Percentiles rank a stretch among this genome's conserved stretches.
These are phyloP conservation scores for Leucocoprinus sp. DNA, from an alignment of 768 basidiomycete genomes.

Conservation along the genomic window DNA sequence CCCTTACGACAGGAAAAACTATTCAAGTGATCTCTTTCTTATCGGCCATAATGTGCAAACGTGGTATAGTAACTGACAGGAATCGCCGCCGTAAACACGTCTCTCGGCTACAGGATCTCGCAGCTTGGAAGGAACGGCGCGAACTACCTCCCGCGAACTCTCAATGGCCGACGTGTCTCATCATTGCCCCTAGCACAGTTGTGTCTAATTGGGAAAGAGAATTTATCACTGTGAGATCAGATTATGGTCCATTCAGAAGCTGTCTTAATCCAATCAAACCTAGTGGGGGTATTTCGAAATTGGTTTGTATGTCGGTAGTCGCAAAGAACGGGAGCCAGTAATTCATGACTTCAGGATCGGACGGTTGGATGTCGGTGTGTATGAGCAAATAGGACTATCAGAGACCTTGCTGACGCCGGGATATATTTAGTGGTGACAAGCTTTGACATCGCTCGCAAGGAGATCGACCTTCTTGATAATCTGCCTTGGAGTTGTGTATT, in stretches of 20 bases:
- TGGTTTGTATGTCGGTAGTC: slow-evolving; percentile 54
- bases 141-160: slow-evolving; percentile 58
- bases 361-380: slow-evolving; percentile 74
- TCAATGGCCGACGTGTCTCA: slow-evolving; percentile 81
- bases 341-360: slow-evolving; percentile 73
- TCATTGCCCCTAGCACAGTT: slow-evolving; percentile 81
- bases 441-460: slow-evolving; percentile 64
- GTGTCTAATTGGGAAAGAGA: slow-evolving; percentile 88
- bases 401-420: slow-evolving; percentile 5
- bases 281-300: slow-evolving; percentile 96
- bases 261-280: slow-evolving; percentile 2
- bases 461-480: slow-evolving; percentile 61
- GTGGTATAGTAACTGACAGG: slow-evolving; percentile 55
- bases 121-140: slow-evolving; percentile 43
- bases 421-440: slow-evolving; percentile 62
- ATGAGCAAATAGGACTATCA: not conserved
- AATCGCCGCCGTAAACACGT: slow-evolving; percentile 60
- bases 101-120: slow-evolving; percentile 53
- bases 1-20: slow-evolving; percentile 70
- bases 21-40: slow-evolving; percentile 89
- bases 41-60: slow-evolving; percentile 86
- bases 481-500: slow-evolving; percentile 67
- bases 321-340: slow-evolving; percentile 44
- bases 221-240: slow-evolving; percentile 55
- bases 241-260: not conserved